These are phyloP conservation scores for Nemania sp. DNA, from an alignment of 2,329 filamentous ascomycete species.

Conservation along the genomic window DNA sequence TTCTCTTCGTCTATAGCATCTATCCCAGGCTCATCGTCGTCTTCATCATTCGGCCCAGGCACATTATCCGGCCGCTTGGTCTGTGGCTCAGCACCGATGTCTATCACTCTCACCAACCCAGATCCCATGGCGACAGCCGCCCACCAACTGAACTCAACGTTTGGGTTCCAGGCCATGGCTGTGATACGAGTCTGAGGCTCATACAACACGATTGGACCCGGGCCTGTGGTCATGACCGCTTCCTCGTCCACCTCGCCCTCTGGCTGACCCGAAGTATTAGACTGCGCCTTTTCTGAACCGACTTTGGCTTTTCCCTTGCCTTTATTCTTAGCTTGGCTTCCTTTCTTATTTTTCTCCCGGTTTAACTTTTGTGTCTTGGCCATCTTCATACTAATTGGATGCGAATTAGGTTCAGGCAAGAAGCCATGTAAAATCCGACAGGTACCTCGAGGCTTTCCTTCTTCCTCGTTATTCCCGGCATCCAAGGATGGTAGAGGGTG, in stretches of 20 bases:
- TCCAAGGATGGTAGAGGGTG: slow-evolving; percentile 37
- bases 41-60: slow-evolving; percentile 18
- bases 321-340: slow-evolving; percentile 43
- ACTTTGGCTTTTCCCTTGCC: slow-evolving; percentile 29
- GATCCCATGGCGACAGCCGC: slow-evolving; percentile 69
- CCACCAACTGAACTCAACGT: slow-evolving; percentile 67
- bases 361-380: slow-evolving; percentile 39
- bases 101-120: slow-evolving; percentile 68
- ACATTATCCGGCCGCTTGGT: slow-evolving; percentile 11
- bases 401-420: slow-evolving; percentile 53
- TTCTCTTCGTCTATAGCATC: slow-evolving; percentile 19
- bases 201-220: slow-evolving; percentile 55
- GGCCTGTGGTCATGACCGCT: slow-evolving; percentile 28
- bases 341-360: slow-evolving; percentile 42
- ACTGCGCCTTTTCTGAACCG: slow-evolving; percentile 27
- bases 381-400: slow-evolving; percentile 46
- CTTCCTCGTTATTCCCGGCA: slow-evolving; percentile 6
- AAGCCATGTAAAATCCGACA: slow-evolving; percentile 59
- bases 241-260: slow-evolving; percentile 36
- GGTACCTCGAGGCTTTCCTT: slow-evolving; percentile 47
- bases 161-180: slow-evolving; percentile 70
- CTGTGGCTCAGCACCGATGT: slow-evolving; percentile 57
- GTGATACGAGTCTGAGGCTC: slow-evolving; percentile 68
- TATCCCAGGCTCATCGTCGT: slow-evolving; percentile 19
- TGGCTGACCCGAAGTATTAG: slow-evolving; percentile 38